Percentiles rank a stretch among this genome's conserved stretches.
Conservation (phyloP, 345 rosid species). For the Stellera chamaejasme region DNA sequence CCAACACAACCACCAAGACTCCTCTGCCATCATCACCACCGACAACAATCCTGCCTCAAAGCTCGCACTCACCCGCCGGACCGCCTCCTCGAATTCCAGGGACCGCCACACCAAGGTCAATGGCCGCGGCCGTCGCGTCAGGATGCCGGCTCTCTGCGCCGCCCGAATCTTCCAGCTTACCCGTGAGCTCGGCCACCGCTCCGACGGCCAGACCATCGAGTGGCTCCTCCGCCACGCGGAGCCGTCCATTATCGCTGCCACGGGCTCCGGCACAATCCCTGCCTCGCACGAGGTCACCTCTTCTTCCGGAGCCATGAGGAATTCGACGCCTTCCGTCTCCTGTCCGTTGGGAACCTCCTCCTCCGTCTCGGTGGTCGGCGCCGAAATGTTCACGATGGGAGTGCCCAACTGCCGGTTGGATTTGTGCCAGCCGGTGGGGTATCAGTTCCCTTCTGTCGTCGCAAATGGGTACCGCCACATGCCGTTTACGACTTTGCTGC, state of each 20-base stretch:
- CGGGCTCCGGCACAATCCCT: slow-evolving; percentile 46
- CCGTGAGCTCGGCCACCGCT: slow-evolving; percentile 57
- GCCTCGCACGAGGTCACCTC: slow-evolving; percentile 25
- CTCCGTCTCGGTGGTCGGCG: slow-evolving; percentile 5
- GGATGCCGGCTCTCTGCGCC: slow-evolving; percentile 56
- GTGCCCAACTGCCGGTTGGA: slow-evolving; percentile 31
- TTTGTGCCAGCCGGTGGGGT: slow-evolving; percentile 26
- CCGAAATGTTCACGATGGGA: slow-evolving; percentile 12
- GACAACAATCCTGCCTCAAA: too few relatives aligned
- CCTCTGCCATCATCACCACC: slow-evolving; percentile 1
- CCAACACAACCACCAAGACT: slow-evolving; percentile 1
- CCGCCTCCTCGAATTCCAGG: slow-evolving; percentile 19
- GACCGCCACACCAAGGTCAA: slow-evolving; percentile 66
- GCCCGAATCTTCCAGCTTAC: slow-evolving; percentile 64
- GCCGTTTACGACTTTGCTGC: slow-evolving; percentile 53
- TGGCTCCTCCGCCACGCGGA: slow-evolving; percentile 35
- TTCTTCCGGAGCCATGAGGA: slow-evolving; percentile 18
- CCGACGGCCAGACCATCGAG: slow-evolving; percentile 17
- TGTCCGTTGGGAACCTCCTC: slow-evolving; percentile 7
- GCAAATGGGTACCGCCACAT: slow-evolving; percentile 33
- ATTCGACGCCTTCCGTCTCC: slow-evolving; percentile 24
- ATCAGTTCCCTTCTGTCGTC: slow-evolving; percentile 9
- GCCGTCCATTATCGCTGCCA: slow-evolving; percentile 47
- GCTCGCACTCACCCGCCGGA: slow-evolving; percentile 16
- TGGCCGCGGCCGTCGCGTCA: slow-evolving; percentile 57